phyloP scores from a whole-genome alignment of 2,329 filamentous ascomycete species.

The Dactylonectria macrodidyma region DNA sequence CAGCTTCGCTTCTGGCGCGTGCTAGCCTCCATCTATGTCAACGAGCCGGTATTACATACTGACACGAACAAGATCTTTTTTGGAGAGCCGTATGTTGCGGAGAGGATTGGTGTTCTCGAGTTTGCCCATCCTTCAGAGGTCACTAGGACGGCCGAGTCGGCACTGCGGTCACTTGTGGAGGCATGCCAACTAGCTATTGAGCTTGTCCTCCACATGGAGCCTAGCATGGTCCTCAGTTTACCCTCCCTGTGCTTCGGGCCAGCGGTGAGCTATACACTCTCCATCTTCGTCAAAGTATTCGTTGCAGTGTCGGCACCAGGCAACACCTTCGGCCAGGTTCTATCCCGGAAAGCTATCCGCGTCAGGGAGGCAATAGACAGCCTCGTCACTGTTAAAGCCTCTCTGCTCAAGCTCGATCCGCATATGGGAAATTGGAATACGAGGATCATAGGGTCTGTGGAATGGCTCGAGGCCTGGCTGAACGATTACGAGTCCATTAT shows the following conservation, averaged over 20 bases:
- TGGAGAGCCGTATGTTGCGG: constrained; percentile 27
- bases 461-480: constrained; percentile 34
- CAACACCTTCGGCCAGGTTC: constrained; percentile 33
- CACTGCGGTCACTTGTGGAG: constrained; percentile 28
- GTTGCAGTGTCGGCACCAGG: constrained; percentile 36
- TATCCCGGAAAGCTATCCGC: constrained; percentile 15
- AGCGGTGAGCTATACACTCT: constrained; percentile 34
- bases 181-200: constrained; percentile 34
- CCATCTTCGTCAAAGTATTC: constrained; percentile 35
- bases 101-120: constrained; percentile 32
- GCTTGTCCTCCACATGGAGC: constrained; percentile 23
- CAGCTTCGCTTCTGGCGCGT: constrained; percentile 35
- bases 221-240: constrained; percentile 23
- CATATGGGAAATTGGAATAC: constrained; percentile 39
- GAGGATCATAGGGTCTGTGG: constrained; percentile 36
- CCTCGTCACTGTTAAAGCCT: constrained; percentile 27
- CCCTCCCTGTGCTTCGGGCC: constrained; percentile 36
- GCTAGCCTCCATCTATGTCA: constrained; percentile 23
- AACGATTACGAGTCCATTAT: constrained; percentile 37
- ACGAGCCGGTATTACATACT: constrained; percentile 32
- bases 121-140: constrained; percentile 25
- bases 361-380: constrained; percentile 31
- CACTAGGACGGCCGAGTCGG: constrained; percentile 12
- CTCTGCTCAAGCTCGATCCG: constrained; percentile 32
- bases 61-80: constrained; percentile 34